A percentile compares a stretch with the other conserved stretches of the same genome.
Evolutionary conservation across 2,329 filamentous ascomycete genomes (phyloP).

Genomic region (Alternaria infectoria): DNA sequence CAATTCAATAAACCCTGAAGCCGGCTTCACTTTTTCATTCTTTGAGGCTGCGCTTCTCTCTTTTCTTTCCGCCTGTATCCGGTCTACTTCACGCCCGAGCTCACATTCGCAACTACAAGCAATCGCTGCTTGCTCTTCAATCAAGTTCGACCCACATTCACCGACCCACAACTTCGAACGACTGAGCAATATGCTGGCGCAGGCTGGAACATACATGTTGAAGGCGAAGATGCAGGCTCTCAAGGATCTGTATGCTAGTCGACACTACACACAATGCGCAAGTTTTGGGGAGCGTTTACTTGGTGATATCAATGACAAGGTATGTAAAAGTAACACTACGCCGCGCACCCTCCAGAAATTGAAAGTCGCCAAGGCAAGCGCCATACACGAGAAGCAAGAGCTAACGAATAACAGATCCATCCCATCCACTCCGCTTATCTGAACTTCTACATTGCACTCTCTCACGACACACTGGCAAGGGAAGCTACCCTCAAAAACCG

Average conservation of each 20-base stretch:
- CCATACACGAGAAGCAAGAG: neutral
- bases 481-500: constrained; percentile 42
- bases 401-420: constrained; percentile 33
- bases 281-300: constrained; percentile 34
- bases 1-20: neutral
- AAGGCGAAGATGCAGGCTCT: constrained; percentile 34
- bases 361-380: neutral
- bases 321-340: constrained; percentile 12
- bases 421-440: constrained; percentile 44
- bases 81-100: neutral
- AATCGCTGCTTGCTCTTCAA: constrained; percentile 3
- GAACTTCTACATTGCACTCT: constrained; percentile 48
- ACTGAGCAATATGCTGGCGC: constrained; percentile 18
- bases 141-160: constrained; percentile 7
- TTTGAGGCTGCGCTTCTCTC: constrained; percentile 5
- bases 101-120: constrained; percentile 2
- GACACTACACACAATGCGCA: constrained; percentile 47
- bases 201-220: constrained; percentile 26
- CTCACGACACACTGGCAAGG: constrained; percentile 46
- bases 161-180: constrained; percentile 1
- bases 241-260: constrained; percentile 41
- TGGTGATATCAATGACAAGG: constrained; percentile 26
- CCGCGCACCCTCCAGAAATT: neutral
- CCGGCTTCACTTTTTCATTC: constrained; percentile 15
- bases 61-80: neutral